A percentile compares a stretch with the other conserved stretches of the same genome.
Evolutionary conservation across 1,139 yeast genomes (phyloP).

Genomic region (Fermentozyma sake): DNA sequence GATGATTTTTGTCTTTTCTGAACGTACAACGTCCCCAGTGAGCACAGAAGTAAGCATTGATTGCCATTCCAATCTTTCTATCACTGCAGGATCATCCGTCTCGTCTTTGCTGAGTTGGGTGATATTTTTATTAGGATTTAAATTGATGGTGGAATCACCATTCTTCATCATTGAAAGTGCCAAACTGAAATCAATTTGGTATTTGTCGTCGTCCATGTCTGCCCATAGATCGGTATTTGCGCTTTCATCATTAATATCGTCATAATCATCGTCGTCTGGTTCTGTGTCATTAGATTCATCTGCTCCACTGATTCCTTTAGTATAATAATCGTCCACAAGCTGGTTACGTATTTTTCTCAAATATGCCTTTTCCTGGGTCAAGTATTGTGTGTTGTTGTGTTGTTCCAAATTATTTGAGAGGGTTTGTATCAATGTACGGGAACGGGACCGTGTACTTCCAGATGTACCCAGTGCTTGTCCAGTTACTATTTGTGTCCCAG

Average conservation of each 20-base stretch:
- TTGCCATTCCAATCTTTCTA: constrained; percentile 94
- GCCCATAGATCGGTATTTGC: constrained; percentile 34
- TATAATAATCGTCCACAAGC: constrained; percentile 63
- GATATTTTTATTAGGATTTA: constrained; percentile 32
- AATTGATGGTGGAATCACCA: constrained; percentile 24
- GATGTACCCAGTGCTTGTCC: too few species aligned
- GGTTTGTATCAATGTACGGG: constrained; percentile 19
- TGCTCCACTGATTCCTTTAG: constrained; percentile 52
- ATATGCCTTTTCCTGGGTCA: constrained; percentile 68
- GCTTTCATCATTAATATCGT: constrained; percentile 25
- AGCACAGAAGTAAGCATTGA: constrained; percentile 85
- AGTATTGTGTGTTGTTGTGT: constrained; percentile 36
- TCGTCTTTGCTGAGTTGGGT: constrained; percentile 40
- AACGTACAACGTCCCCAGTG: constrained; percentile 89
- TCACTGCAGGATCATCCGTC: constrained; percentile 57
- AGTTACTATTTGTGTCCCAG: too few species aligned
- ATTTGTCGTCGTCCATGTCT: constrained; percentile 41
- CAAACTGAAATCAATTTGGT: constrained; percentile 38
- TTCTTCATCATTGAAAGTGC: constrained; percentile 34
- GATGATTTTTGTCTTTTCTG: constrained; percentile 82
- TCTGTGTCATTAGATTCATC: constrained; percentile 16
- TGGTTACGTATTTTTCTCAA: constrained; percentile 61
- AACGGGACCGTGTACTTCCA: constrained; percentile 15
- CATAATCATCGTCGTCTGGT: constrained; percentile 19
- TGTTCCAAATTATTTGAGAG: constrained; percentile 17